Conservation (phyloP, 225 moss, liverwort and hornwort genomes). For the Pseudisothecium myosuroides region DNA sequence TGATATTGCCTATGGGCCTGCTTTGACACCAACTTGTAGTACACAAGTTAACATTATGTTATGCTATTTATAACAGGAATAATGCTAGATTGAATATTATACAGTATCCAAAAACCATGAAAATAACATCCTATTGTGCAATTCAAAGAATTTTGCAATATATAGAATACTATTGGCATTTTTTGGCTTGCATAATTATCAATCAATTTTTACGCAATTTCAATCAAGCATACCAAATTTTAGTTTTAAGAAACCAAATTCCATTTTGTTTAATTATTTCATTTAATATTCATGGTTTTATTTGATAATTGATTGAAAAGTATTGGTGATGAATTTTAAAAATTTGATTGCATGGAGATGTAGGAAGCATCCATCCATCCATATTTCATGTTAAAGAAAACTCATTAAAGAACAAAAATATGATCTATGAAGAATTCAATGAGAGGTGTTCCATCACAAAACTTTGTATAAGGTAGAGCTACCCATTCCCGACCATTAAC, state of each 20-base stretch:
- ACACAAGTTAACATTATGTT: neutral
- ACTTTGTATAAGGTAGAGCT: no score
- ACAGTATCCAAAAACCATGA: accelerated
- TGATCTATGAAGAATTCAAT: neutral
- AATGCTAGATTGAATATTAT: neutral
- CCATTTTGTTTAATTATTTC: no score
- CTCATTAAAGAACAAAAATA: neutral
- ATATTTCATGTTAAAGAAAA: neutral
- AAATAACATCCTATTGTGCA: neutral
- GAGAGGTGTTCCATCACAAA: neutral
- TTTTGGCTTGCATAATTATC: neutral
- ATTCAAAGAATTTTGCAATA: neutral
- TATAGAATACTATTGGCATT: neutral
- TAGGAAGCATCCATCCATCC: neutral
- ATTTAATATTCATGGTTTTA: neutral
- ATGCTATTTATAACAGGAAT: neutral
- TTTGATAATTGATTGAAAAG: neutral
- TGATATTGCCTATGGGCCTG: neutral
- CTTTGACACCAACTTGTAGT: neutral
- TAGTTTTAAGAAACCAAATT: neutral
- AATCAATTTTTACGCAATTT: neutral
- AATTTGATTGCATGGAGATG: neutral
- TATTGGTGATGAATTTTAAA: neutral
- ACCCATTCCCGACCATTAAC: no score
- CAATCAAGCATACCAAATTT: neutral